Base-by-base conservation (phyloP, 2,329 filamentous ascomycete species). In the Gyromitra esculenta region DNA sequence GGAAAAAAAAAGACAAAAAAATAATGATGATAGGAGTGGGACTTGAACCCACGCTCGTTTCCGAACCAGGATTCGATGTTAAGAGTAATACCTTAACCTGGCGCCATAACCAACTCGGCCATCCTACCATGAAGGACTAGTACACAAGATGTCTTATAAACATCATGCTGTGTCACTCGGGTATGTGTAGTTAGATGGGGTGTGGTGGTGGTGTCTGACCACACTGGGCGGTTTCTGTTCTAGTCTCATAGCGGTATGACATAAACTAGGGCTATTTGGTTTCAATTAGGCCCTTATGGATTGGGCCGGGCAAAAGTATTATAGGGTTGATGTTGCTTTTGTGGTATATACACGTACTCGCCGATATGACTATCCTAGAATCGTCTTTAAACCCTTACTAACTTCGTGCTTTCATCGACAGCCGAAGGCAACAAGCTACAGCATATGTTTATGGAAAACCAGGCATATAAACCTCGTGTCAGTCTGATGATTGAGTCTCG, bases 71-170 rank as follows among this genome's bases (percentile, higher is more conserved):
- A 78, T 73, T 73, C 52, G 41, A 59, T 78, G 62, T 78, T 78
- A 78, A 75, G 66, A 54, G 45, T 70, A 75, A 31, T 39, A 75
- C 77, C 77, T 77, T 78, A 77, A 78, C 77, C 77, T 78, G 75
- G 77, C 77, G 77, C 77, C 77, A 78, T 78, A 78, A 78, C 77
- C 77, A 78, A 77, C 77, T 78, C 77, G 77, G 77, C 77, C 77
- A 78, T 78, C 77, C 75, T 77, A 70, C 77, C 77, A 41, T 77
- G 5, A 5, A 7, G 48, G 13, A 25, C 9, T 50, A 1, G 13
- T 15, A 11, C 21, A 9, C 25, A 43, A 7, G 7, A 37, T 1
- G 15, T 3, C 18, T 39, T 54, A 8, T 35, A 66, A 5, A 37
- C 13, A 31, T 66, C 25, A 67, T 25, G 18, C 8, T 43, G 35